Percentiles rank a stretch among this genome's conserved stretches.
Conservation (phyloP, 2,329 filamentous ascomycete species). For the Verticillium klebahnii region DNA sequence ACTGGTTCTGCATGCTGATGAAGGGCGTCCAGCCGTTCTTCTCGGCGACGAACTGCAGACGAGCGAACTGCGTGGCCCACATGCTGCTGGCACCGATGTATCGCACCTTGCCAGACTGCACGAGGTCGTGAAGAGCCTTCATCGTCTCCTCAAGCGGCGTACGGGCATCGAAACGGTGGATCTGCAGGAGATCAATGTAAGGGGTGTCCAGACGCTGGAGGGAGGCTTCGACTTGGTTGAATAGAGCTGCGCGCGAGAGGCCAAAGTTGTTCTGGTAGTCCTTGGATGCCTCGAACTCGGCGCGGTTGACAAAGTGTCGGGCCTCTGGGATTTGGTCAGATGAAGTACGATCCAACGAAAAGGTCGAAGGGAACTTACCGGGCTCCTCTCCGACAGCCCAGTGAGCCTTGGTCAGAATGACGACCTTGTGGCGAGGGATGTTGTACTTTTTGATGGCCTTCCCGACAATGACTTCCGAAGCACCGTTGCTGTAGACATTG, state of each 20-base stretch:
- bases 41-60: slow-evolving; percentile 46
- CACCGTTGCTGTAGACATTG: slow-evolving; percentile 53
- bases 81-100: slow-evolving; percentile 49
- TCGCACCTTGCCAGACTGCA: slow-evolving; percentile 51
- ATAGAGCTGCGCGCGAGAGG: slow-evolving; percentile 59
- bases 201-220: slow-evolving; percentile 47
- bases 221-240: slow-evolving; percentile 60
- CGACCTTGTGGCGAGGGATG: slow-evolving; percentile 51
- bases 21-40: slow-evolving; percentile 52
- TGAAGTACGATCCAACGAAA: neutral
- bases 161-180: slow-evolving; percentile 50
- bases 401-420: slow-evolving; percentile 54
- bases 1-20: slow-evolving; percentile 53
- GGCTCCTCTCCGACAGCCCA: slow-evolving; percentile 44
- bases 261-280: slow-evolving; percentile 33
- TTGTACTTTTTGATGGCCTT: slow-evolving; percentile 57
- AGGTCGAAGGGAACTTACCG: slow-evolving; percentile 13
- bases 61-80: slow-evolving; percentile 43
- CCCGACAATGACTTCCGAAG: slow-evolving; percentile 48
- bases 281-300: slow-evolving; percentile 15
- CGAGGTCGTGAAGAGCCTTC: slow-evolving; percentile 56
- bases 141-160: slow-evolving; percentile 56
- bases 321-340: slow-evolving; percentile 7
- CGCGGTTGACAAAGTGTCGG: slow-evolving; percentile 16
- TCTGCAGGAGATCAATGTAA: slow-evolving; percentile 58